A percentile compares a stretch with the other conserved stretches of the same genome.
phyloP scores from a whole-genome alignment of 176 grass and related monocot genomes.

The Triticum timopheevii region DNA sequence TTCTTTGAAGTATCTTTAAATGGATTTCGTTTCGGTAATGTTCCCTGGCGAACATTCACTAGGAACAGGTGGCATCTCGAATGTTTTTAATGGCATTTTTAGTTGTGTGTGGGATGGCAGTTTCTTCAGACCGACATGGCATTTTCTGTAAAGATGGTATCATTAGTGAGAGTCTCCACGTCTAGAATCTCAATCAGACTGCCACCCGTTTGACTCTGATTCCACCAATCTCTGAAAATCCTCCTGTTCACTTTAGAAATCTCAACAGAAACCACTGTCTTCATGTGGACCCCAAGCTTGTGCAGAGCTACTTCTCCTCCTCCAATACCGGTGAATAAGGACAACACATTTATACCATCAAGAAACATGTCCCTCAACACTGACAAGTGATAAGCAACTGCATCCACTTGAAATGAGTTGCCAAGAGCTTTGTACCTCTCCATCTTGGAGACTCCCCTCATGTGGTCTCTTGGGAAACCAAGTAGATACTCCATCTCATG shows the following conservation, averaged over 20 bases:
- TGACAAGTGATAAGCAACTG: slow-evolving; percentile 71
- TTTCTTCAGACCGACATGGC: no score
- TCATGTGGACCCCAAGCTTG: slow-evolving; percentile 61
- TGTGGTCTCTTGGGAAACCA: slow-evolving; percentile 76
- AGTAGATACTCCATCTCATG: slow-evolving; percentile 76
- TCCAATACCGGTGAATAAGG: slow-evolving; percentile 83
- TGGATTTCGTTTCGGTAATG: no score
- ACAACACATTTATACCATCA: slow-evolving; percentile 60
- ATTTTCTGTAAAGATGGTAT: background rate
- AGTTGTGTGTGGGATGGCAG: no score
- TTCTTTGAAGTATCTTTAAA: no score
- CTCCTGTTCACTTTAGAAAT: slow-evolving; percentile 64
- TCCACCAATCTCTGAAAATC: slow-evolving; percentile 73
- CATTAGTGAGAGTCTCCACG: slow-evolving; percentile 41
- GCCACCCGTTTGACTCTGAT: slow-evolving; percentile 58
- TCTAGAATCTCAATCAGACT: slow-evolving; percentile 55
- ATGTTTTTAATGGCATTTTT: no score
- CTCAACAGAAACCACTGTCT: slow-evolving; percentile 65
- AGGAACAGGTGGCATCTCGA: no score
- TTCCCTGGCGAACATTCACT: no score
- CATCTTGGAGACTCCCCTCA: slow-evolving; percentile 56
- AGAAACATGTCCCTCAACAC: slow-evolving; percentile 60
- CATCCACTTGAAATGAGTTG: slow-evolving; percentile 90
- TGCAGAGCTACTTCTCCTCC: slow-evolving; percentile 91
- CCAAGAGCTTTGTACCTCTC: slow-evolving; percentile 69